Base-by-base conservation (phyloP, 345 rosid species). In the Excoecaria cochinchinensis region DNA sequence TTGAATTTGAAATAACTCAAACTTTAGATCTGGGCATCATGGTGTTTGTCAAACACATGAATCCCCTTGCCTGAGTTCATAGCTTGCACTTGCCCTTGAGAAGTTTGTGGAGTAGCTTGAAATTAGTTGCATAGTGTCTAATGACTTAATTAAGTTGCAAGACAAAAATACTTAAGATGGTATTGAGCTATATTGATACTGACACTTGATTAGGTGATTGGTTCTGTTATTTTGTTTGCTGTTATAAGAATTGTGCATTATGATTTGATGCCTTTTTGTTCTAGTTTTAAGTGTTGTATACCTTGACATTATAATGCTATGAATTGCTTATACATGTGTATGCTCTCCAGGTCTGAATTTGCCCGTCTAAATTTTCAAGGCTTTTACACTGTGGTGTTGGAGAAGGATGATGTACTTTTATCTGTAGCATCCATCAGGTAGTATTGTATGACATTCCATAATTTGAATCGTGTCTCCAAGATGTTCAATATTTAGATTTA, bases 381-480 rank as follows among this genome's bases (percentile, higher is more conserved):
- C 71, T 95, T 95, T 83, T 89, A 88, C 84, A 87, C 97, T n/a
- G 76, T 86, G 80, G 92, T 90, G 71, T 84, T 95, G 93, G 97
- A 95, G 86, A 92, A 89, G 72, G 89, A 91, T 69, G 99, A 95
- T 68, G 85, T 85, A 77, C 75, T 95, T 84, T 82, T 95, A 74
- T 85, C 95, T 66, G 99, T 82, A 72, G 99, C 99, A 77, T 91
- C 95, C n/a, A 79, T 94, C 88, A 92, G 98, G 98, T 94, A 80
- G 66, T 76, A 61, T 55, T 72, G 62, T 69, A 63, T 17, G 58
- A 21, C 25, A 16, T 61, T 40, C 39, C 42, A 10, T 69, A 51
- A 51, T 70, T 74, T 57, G 60, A 51, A 53, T 57, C 11, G 19
- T 1, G 38, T 38, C 52, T 67, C 14, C 21, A 63, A 63, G 48